Evolutionary conservation across 148 eudicot genomes (phyloP).

Genomic region (Rhododendron simsii): DNA sequence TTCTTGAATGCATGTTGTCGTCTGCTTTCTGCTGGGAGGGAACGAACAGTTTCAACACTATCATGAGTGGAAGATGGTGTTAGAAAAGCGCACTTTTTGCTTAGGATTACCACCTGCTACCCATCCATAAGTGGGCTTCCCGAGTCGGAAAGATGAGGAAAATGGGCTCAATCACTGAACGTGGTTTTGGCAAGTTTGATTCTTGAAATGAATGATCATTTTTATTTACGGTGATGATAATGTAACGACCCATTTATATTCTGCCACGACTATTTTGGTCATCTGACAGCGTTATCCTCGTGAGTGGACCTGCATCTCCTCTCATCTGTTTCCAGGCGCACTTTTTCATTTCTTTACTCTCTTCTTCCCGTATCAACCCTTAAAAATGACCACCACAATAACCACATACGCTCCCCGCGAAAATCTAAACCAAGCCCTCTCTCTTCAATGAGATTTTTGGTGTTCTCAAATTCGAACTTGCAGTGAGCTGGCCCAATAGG

Average conservation of each 20-base stretch:
- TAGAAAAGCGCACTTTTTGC: background rate
- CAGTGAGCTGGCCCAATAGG: background rate
- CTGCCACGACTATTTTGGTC: background rate
- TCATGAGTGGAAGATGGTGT: background rate
- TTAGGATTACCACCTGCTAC: background rate
- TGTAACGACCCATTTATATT: background rate
- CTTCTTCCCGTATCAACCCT: background rate
- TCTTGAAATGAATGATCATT: background rate
- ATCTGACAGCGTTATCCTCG: background rate
- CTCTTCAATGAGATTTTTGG: background rate
- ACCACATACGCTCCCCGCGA: background rate
- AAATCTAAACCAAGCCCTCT: background rate
- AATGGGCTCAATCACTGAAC: background rate
- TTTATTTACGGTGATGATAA: background rate
- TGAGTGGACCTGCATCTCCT: background rate
- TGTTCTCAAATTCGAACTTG: background rate
- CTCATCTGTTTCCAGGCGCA: background rate
- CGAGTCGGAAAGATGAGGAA: background rate
- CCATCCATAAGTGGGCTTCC: background rate
- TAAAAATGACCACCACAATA: background rate
- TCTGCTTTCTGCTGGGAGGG: background rate
- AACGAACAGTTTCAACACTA: background rate
- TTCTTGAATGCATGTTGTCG: background rate
- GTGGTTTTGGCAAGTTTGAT: background rate
- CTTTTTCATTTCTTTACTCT: background rate